Conservation (phyloP, 2,329 filamentous ascomycete species). For the Cladosporium austrohemisphaericum region DNA sequence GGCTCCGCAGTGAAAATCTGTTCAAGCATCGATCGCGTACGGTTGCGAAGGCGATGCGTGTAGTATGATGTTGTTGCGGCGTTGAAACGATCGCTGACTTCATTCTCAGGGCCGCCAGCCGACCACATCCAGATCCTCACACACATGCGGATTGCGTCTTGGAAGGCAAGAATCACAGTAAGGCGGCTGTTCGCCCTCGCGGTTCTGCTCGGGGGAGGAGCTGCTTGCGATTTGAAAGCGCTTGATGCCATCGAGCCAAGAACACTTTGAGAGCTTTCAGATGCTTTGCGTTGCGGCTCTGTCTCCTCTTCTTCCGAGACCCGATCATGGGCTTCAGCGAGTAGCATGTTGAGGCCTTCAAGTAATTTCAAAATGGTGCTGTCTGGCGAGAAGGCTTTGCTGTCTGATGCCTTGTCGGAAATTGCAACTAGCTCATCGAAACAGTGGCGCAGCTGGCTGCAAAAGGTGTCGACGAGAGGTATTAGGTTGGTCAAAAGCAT, state of each 20-base stretch:
- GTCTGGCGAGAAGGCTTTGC: constrained; percentile 23
- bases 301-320: constrained; percentile 72
- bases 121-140: constrained; percentile 95
- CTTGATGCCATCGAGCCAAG: constrained; percentile 69
- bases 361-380: constrained; percentile 51
- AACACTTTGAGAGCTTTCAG: constrained; percentile 9
- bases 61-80: constrained; percentile 81
- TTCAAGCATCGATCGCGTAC: constrained; percentile 81
- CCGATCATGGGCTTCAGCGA: constrained; percentile 82
- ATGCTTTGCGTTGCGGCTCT: constrained; percentile 55
- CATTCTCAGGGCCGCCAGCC: constrained; percentile 57
- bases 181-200: constrained; percentile 88
- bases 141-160: constrained; percentile 89
- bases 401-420: constrained; percentile 43
- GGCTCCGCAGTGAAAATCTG: constrained; percentile 90
- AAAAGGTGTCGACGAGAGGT: constrained; percentile 85
- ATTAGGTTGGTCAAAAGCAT: constrained; percentile 87
- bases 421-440: constrained; percentile 68
- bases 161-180: constrained; percentile 92
- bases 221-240: constrained; percentile 75
- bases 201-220: constrained; percentile 62
- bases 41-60: constrained; percentile 83
- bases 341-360: constrained; percentile 86
- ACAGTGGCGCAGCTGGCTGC: constrained; percentile 67
- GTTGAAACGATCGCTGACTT: constrained; percentile 58